Evolutionary conservation across 106 monocot species (phyloP).

Genomic region (Phalaenopsis equestris): DNA sequence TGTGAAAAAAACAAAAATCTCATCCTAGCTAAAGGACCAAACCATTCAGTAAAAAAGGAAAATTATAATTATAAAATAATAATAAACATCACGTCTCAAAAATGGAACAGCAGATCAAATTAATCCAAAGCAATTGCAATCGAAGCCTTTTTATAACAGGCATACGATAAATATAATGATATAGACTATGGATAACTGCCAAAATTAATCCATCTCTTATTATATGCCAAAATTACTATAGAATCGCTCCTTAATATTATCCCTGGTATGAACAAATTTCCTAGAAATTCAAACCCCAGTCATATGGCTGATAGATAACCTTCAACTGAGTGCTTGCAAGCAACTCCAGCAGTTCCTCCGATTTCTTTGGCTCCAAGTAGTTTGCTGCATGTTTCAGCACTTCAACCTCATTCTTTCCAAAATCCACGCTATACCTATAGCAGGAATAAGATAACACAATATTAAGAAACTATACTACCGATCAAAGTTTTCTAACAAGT

Average conservation of each 20-base stretch:
- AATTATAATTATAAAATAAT: not conserved
- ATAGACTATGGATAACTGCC: not conserved
- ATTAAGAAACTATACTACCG: no score
- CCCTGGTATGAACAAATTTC: not conserved
- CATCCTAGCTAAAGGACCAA: not conserved
- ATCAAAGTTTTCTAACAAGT: no score
- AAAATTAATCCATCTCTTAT: not conserved
- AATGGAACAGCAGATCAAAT: not conserved
- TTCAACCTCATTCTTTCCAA: constrained; percentile 76
- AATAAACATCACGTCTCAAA: no score
- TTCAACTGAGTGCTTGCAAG: constrained; percentile 59
- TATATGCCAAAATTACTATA: not conserved
- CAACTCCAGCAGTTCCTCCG: constrained; percentile 63
- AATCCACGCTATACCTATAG: constrained; percentile 77
- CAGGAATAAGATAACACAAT: no score
- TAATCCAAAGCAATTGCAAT: not conserved
- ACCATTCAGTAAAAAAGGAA: not conserved
- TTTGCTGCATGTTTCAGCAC: constrained; percentile 85
- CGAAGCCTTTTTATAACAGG: no score
- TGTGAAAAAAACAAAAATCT: no score
- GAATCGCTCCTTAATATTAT: not conserved
- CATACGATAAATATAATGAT: no score
- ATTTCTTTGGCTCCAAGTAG: constrained; percentile 65
- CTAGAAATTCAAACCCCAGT: constrained; percentile 68
- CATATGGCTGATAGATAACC: constrained; percentile 75